These are phyloP conservation scores for Vigna mungo DNA, from an alignment of 306 rosid species.

Conservation along the genomic window DNA sequence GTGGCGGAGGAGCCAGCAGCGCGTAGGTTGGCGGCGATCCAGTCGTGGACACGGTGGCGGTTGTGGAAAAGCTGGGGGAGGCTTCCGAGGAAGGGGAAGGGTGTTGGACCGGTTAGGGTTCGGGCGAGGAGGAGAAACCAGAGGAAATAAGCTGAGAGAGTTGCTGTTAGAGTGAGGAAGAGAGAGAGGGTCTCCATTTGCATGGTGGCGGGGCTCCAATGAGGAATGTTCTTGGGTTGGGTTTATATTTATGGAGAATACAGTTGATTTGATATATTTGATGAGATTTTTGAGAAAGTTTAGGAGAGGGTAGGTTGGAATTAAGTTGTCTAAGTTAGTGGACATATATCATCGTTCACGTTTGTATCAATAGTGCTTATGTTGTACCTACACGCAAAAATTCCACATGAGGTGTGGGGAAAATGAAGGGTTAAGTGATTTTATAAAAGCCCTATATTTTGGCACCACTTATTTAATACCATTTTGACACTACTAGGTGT, in stretches of 20 bases:
- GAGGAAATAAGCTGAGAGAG: slow-evolving; percentile 54
- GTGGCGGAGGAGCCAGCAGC: slow-evolving; percentile 61
- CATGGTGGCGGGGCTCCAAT: background rate
- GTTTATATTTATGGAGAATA: slow-evolving; percentile 38
- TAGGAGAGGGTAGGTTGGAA: slow-evolving; percentile 76
- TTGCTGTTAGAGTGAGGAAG: slow-evolving; percentile 48
- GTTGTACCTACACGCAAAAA: no score
- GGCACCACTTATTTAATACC: no score
- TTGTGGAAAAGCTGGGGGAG: slow-evolving; percentile 67
- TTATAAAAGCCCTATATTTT: no score
- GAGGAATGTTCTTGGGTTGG: background rate
- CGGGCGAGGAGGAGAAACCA: slow-evolving; percentile 71
- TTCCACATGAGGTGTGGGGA: no score
- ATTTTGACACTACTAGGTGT: no score
- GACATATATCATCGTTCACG: background rate
- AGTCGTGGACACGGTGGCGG: slow-evolving; percentile 70
- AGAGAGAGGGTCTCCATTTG: slow-evolving; percentile 64
- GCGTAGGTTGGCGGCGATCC: slow-evolving; percentile 74
- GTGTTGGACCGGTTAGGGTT: slow-evolving; percentile 77
- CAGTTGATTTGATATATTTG: no score
- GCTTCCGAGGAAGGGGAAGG: slow-evolving; percentile 82
- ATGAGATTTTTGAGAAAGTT: slow-evolving; percentile 27
- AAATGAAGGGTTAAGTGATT: no score
- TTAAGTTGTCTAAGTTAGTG: slow-evolving; percentile 18
- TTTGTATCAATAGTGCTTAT: no score